Conservation (phyloP, 805 yeast species). For the Kuraishia ogatae region DNA sequence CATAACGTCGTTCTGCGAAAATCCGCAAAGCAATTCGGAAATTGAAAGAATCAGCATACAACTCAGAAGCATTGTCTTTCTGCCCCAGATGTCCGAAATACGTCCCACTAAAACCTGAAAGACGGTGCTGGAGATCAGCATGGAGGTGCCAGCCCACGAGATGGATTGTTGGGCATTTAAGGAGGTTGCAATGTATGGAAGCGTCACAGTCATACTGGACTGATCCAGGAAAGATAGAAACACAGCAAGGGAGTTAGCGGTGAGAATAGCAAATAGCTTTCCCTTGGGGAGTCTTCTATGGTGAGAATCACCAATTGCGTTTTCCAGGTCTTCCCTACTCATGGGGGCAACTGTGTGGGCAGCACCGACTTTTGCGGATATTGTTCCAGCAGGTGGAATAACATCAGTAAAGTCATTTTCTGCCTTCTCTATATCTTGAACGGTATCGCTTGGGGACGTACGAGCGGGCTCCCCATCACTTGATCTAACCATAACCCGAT, state of each 20-base stretch:
- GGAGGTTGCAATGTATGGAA: constrained; percentile 38
- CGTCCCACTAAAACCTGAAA: constrained; percentile 48
- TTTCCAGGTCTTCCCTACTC: background rate
- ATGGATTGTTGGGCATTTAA: constrained; percentile 37
- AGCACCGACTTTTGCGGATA: background rate
- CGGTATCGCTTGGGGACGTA: background rate
- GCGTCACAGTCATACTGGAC: constrained; percentile 37
- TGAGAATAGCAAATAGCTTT: constrained; percentile 27
- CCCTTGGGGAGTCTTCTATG: constrained; percentile 21
- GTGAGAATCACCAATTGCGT: background rate
- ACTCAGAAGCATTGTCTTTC: constrained; percentile 33
- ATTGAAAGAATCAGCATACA: constrained; percentile 30
- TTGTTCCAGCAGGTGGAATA: background rate
- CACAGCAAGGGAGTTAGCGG: constrained; percentile 28
- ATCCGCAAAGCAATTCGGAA: constrained; percentile 42
- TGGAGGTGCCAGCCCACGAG: constrained; percentile 53
- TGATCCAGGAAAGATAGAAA: constrained; percentile 40
- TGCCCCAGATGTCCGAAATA: constrained; percentile 45
- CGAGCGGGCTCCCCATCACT: background rate
- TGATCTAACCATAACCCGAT: background rate
- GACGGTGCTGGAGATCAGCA: constrained; percentile 39
- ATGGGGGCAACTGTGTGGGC: background rate
- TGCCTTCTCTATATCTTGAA: background rate
- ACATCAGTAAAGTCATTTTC: background rate
- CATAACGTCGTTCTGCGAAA: constrained; percentile 38